These are phyloP conservation scores for Cryptococcus sp. DNA, from an alignment of 1,284 basidiomycete genomes.

Conservation along the genomic window DNA sequence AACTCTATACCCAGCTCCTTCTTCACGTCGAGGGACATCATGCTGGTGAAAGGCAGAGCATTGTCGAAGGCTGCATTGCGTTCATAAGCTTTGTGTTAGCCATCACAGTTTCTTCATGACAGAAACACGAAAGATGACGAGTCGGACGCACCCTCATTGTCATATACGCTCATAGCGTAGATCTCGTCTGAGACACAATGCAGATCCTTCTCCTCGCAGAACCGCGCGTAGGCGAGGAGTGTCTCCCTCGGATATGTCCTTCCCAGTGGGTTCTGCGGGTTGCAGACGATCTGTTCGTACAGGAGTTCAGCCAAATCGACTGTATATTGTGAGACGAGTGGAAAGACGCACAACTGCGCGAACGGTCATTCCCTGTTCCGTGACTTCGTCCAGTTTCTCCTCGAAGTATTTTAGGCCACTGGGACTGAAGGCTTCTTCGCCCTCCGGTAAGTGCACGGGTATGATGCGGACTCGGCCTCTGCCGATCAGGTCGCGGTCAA, in stretches of 20 bases:
- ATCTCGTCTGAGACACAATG: constrained; percentile 56
- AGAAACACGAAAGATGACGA: neutral
- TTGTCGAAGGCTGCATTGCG: constrained; percentile 29
- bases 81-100: neutral
- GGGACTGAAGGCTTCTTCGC: constrained; percentile 36
- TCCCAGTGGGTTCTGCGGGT: constrained; percentile 56
- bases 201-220: constrained; percentile 54
- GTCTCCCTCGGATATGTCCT: constrained; percentile 51
- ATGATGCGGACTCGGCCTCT: constrained; percentile 39
- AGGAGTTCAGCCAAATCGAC: neutral
- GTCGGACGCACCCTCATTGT: constrained; percentile 34
- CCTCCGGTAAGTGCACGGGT: constrained; percentile 42
- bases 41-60: constrained; percentile 50
- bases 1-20: constrained; percentile 50
- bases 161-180: constrained; percentile 53
- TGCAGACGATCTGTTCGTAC: constrained; percentile 47
- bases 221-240: constrained; percentile 52
- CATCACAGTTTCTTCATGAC: neutral
- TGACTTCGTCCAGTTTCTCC: constrained; percentile 30
- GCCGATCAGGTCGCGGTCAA: constrained; percentile 48
- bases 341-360: constrained; percentile 39
- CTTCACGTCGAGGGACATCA: constrained; percentile 52
- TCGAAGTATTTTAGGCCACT: constrained; percentile 34
- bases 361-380: constrained; percentile 28
- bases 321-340: neutral